Percentiles rank a stretch among this genome's conserved stretches.
Conservation (phyloP, 805 yeast species). For the Kluyveromyces dobzhanskii region DNA sequence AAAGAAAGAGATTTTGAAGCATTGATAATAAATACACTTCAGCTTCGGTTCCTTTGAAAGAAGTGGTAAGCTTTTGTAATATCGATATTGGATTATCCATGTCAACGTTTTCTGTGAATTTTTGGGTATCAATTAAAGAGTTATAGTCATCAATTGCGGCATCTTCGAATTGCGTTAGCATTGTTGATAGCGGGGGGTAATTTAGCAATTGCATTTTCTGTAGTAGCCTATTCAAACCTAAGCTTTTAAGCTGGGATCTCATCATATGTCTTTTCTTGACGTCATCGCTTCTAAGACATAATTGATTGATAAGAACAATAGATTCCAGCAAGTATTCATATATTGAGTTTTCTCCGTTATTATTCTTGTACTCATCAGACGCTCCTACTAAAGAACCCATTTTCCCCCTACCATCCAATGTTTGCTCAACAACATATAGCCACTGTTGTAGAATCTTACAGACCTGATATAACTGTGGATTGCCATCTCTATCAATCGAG, state of each 20-base stretch:
- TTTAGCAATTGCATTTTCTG: constrained; percentile 46
- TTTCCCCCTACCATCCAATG: constrained; percentile 78
- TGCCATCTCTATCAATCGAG: constrained; percentile 7
- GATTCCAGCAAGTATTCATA: constrained; percentile 28
- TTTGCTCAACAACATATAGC: constrained; percentile 56
- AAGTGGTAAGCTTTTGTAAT: constrained; percentile 39
- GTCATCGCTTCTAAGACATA: constrained; percentile 22
- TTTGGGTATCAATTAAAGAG: constrained; percentile 17
- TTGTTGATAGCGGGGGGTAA: constrained; percentile 56
- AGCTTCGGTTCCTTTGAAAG: constrained; percentile 50
- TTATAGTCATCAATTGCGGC: constrained; percentile 29
- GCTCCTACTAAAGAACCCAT: constrained; percentile 92
- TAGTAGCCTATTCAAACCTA: constrained; percentile 25
- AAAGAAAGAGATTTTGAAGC: constrained; percentile 27
- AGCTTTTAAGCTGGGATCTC: constrained; percentile 26
- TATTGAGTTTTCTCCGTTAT: constrained; percentile 35
- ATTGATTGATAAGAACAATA: constrained; percentile 25
- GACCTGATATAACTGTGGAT: constrained; percentile 10
- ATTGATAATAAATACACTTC: constrained; percentile 43
- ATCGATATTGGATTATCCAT: constrained; percentile 58
- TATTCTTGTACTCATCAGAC: constrained; percentile 59
- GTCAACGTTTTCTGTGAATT: constrained; percentile 33
- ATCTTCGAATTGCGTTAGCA: constrained; percentile 56
- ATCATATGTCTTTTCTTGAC: constrained; percentile 27
- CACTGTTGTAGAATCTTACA: constrained; percentile 59